A percentile compares a stretch with the other conserved stretches of the same genome.
Evolutionary conservation across 2,329 filamentous ascomycete species (phyloP).

Genomic region (Sporothrix pallida): DNA sequence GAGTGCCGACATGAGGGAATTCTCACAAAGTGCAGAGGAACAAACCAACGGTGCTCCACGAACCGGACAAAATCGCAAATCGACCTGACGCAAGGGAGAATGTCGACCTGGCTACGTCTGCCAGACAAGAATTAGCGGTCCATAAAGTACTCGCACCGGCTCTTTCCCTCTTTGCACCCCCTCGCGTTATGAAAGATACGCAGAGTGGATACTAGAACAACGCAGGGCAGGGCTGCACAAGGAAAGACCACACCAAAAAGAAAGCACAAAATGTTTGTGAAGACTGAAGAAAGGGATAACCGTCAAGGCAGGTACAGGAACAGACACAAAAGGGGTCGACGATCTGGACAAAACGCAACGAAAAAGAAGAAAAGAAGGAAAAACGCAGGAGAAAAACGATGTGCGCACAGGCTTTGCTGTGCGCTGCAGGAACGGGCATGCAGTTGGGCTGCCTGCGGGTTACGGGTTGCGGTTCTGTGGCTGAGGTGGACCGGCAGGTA

Average conservation of each 20-base stretch:
- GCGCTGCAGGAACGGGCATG: conserved; percentile 19
- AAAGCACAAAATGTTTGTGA: not conserved
- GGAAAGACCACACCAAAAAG: not conserved
- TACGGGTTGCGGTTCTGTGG: not conserved
- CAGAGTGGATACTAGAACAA: too few species aligned
- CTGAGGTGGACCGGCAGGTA: not conserved
- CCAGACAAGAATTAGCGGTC: not conserved
- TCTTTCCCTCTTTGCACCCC: not conserved
- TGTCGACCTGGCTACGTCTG: not conserved
- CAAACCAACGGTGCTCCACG: too few species aligned
- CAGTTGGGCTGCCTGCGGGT: not conserved
- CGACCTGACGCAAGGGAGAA: not conserved
- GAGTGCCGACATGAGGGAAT: too few species aligned
- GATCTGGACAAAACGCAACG: not conserved
- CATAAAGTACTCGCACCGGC: not conserved
- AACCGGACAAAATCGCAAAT: not conserved
- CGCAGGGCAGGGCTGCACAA: conserved; percentile 23
- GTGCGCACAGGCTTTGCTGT: not conserved
- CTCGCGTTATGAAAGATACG: not conserved
- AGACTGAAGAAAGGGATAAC: conserved; percentile 4
- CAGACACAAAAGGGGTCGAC: not conserved
- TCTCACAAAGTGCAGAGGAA: too few species aligned
- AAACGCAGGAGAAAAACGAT: not conserved
- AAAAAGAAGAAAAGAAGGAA: not conserved
- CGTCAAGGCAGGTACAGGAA: conserved; percentile 5